Evolutionary conservation across 2,329 filamentous ascomycete genomes (phyloP), one percentile per base, ranked within the genome.

Genomic region (Fusarium goolgardi): DNA sequence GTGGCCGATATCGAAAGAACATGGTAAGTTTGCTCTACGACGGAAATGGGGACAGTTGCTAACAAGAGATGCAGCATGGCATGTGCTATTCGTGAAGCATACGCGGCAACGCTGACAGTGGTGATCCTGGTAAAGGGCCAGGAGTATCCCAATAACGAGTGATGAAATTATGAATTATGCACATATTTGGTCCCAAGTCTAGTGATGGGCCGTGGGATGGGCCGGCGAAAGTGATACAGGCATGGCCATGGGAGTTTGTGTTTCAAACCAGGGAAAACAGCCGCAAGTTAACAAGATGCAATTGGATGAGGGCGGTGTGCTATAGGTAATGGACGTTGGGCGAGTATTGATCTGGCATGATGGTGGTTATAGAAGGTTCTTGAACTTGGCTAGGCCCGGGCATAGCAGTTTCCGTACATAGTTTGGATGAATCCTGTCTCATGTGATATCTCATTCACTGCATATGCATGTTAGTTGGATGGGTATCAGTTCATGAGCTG

Each of bases 11-110:
- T 92, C 53, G 81, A 85, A 60, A 87, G 84, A 79, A 93, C 91
- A 18, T 93, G 87, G 86, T 88, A 72, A 77, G 86, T 81, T 47
- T 35, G 10, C 20, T 34, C 35, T 39, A 16, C 18, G n/a, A 31
- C 21, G 18, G 47, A 44, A 34, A 2, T 34, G 20, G 6, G 4
- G 45, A 34, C 44, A 43, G 4, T 56, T 52, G 61, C 59, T 71
- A 52, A 72, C 49, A 20, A 50, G 43, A 8, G n/a, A 44, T 55
- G 25, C 55, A 88, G 89, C 78, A 87, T 92, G 84, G 86, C 90
- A 18, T 94, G 91, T 76, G 89, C 90, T 12, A 88, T 93, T 60
- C 83, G 91, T 63, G 91, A 93, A 77, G 90, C 91, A 31, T 93
- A 91, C 77, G 91, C 91, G 4, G 90, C 89, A 18, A 89, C 89